Conservation (phyloP, 148 eudicot genomes). For the Hydrangea macrophylla region DNA sequence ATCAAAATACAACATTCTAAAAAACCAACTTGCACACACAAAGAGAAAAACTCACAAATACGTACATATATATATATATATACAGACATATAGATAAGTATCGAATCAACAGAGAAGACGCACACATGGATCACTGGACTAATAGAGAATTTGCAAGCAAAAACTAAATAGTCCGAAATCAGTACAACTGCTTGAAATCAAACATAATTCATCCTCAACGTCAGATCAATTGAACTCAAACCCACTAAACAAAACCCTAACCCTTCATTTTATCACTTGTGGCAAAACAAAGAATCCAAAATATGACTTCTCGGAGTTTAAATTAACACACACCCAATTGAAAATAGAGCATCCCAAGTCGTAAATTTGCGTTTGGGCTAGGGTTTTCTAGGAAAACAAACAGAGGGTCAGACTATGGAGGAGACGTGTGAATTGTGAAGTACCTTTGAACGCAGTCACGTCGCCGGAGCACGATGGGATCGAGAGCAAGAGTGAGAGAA, state of each 20-base stretch:
- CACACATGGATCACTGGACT: background rate
- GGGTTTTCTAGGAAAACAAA: background rate
- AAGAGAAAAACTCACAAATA: background rate
- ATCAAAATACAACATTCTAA: no score
- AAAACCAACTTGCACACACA: background rate
- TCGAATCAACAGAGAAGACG: background rate
- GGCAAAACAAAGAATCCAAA: background rate
- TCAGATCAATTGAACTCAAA: background rate
- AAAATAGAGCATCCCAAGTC: background rate
- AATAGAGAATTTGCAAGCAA: no score
- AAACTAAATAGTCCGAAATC: background rate
- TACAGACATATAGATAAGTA: no score
- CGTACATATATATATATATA: background rate
- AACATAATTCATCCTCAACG: background rate
- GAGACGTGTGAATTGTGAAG: background rate
- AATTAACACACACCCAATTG: background rate
- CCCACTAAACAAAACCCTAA: background rate
- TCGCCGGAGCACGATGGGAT: slow-evolving; percentile 12
- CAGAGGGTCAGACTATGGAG: background rate
- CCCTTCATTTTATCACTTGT: background rate
- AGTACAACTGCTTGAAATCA: background rate
- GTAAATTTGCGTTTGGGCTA: background rate
- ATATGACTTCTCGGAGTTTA: background rate
- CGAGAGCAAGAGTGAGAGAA: slow-evolving; percentile 14
- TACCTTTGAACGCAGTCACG: slow-evolving; percentile 7